phyloP scores from a whole-genome alignment of 2,329 filamentous ascomycete genomes.

The Sordariomycetes sp. region DNA sequence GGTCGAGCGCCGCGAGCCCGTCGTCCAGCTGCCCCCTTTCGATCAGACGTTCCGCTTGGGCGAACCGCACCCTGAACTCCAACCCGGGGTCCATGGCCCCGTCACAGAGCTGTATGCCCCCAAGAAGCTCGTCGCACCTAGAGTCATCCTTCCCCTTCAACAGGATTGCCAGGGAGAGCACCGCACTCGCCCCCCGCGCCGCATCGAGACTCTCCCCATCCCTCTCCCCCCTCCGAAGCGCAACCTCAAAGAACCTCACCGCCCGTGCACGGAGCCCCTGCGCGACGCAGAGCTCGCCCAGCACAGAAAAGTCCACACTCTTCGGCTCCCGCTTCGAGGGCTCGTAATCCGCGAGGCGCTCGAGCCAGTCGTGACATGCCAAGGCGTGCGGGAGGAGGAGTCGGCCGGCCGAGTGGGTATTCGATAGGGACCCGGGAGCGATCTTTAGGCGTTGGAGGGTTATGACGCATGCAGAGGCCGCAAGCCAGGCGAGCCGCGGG shows the following conservation, averaged over 20 bases:
- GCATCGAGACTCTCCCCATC: not conserved
- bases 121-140: not conserved
- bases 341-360: not conserved
- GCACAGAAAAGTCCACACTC: not conserved
- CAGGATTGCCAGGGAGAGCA: not conserved
- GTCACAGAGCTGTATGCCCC: not conserved
- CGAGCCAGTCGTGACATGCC: not conserved
- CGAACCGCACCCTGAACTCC: not conserved
- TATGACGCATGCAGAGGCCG: not conserved
- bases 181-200: not conserved
- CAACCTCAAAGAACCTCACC: not conserved
- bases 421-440: not conserved
- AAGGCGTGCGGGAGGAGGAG: not conserved
- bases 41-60: not conserved
- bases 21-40: not conserved
- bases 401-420: not conserved
- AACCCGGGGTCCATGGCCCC: no score
- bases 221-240: not conserved
- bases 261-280: not conserved
- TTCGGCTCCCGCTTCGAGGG: constrained; percentile 1
- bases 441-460: constrained; percentile 1
- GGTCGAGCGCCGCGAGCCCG: not conserved
- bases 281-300: constrained; percentile 1
- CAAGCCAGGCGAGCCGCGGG: constrained; percentile 3
- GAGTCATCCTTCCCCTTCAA: not conserved